Base-by-base conservation (phyloP, 805 yeast genomes). In the Candida nanaspora region DNA sequence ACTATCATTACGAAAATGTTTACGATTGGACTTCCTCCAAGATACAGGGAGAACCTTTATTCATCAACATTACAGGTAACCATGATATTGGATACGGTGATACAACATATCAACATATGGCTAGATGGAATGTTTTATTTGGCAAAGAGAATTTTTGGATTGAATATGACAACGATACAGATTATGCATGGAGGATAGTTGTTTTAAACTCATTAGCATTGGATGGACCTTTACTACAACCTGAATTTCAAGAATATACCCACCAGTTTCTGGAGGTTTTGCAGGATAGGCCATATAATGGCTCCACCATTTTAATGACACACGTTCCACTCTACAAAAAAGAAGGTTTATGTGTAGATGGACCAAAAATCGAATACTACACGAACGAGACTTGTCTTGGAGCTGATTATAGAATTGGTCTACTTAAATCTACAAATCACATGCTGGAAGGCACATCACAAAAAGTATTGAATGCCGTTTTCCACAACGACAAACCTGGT, bases 61-160 rank as follows among this genome's bases (percentile, higher is more conserved):
- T 91, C 54, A 73, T 87, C 45, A 93, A 93, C 57, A 66, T 93
- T 36, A 81, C 95, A 2, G 98, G 98, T 2, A 93, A 93, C 58
- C 98, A 93, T 58, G 98, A 93, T 59, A 80, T 91, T 37, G 98
- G 98, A 0, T 91, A 93, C 57, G 98, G 98, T 0, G 98, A 93
- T 61, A 86, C 94, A 32, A 88, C 96, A 0, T 79, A 80, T 66
- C 96, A 86, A 53, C 95, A 94, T 53, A 77, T 87, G 78, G 76
- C 86, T 1, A 69, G 98, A 48, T 93, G 78, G 64, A 71, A 70
- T 41, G 65, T 66, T 31, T 64, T 83, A 23, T 93, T 84, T 62
- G 98, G 98, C 27, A 76, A 79, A 50, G 86, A 87, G 52, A 91
- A 91, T 61, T 91, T 70, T 56, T 86, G 86, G 65, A 76, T 83